Evolutionary conservation across 2,329 filamentous ascomycete genomes (phyloP).

Genomic region (Colletotrichum eremochloae): DNA sequence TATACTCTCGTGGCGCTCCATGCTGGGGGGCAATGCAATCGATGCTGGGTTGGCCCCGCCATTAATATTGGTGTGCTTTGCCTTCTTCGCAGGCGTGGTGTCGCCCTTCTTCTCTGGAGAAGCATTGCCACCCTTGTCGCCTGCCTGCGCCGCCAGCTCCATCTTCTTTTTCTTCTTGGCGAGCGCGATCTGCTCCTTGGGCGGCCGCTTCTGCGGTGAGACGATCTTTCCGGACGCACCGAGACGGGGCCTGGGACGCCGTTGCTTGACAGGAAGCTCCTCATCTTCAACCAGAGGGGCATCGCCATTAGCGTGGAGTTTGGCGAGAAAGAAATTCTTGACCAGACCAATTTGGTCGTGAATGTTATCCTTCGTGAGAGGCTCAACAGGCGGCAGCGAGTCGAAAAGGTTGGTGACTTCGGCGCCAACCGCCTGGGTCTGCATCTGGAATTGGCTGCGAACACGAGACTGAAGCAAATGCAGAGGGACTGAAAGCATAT

Average conservation of each 20-base stretch:
- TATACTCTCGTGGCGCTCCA: constrained; percentile 71
- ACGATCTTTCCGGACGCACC: constrained; percentile 87
- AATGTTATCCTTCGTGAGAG: constrained; percentile 84
- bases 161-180: constrained; percentile 91
- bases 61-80: constrained; percentile 57
- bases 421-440: constrained; percentile 72
- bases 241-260: constrained; percentile 76
- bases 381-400: constrained; percentile 76
- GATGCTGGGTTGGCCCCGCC: constrained; percentile 56
- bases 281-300: constrained; percentile 89
- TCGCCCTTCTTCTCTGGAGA: constrained; percentile 53
- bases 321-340: constrained; percentile 91
- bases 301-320: constrained; percentile 83
- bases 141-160: constrained; percentile 67
- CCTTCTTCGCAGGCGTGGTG: constrained; percentile 66
- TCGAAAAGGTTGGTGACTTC: constrained; percentile 72
- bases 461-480: constrained; percentile 95
- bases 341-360: constrained; percentile 87
- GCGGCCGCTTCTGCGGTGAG: constrained; percentile 84
- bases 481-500: constrained; percentile 90
- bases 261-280: constrained; percentile 92
- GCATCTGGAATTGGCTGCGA: constrained; percentile 85
- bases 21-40: constrained; percentile 59
- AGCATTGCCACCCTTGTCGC: constrained; percentile 59
- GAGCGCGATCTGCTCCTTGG: constrained; percentile 84